These are phyloP conservation scores for Anthoceros angustus DNA, from an alignment of 225 moss, liverwort and hornwort genomes.

Conservation along the genomic window DNA sequence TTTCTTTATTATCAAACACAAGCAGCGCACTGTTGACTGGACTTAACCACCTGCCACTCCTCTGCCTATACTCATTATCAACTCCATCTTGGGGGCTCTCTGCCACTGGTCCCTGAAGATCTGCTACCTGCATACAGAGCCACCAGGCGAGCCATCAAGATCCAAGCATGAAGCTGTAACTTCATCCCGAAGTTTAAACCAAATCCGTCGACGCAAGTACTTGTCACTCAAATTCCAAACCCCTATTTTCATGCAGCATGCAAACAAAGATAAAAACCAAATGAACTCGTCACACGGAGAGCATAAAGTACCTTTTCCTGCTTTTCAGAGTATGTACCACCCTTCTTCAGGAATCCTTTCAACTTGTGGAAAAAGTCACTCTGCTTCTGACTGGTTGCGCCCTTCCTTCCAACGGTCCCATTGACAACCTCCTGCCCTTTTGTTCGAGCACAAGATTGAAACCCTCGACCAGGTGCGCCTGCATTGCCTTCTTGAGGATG, in stretches of 20 bases:
- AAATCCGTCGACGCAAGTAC: too few relatives aligned
- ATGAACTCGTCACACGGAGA: conserved; percentile 1
- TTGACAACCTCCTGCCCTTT: conserved; percentile 36
- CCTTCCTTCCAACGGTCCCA: conserved; percentile 10
- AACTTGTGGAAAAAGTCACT: conserved; percentile 53
- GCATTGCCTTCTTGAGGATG: background rate
- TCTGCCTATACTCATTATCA: background rate
- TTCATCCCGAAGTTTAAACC: too few relatives aligned
- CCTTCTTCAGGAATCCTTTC: conserved; percentile 52
- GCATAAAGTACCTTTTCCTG: conserved; percentile 22
- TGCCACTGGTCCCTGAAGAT: background rate
- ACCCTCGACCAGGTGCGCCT: conserved; percentile 11
- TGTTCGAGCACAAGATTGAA: conserved; percentile 28
- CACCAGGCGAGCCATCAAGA: too few relatives aligned
- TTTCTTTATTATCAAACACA: background rate
- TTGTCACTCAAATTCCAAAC: too few relatives aligned
- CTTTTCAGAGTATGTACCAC: conserved; percentile 39
- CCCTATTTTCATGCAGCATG: too few relatives aligned
- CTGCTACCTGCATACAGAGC: background rate
- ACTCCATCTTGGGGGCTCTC: background rate
- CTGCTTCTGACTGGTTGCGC: conserved; percentile 28
- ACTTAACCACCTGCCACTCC: background rate
- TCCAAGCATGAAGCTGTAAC: too few relatives aligned
- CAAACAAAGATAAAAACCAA: too few relatives aligned
- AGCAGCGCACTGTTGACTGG: background rate